Evolutionary conservation across 2,329 filamentous ascomycete species (phyloP), one percentile per base, ranked within the genome.

Genomic region (Sarocladiaceae sp.): DNA sequence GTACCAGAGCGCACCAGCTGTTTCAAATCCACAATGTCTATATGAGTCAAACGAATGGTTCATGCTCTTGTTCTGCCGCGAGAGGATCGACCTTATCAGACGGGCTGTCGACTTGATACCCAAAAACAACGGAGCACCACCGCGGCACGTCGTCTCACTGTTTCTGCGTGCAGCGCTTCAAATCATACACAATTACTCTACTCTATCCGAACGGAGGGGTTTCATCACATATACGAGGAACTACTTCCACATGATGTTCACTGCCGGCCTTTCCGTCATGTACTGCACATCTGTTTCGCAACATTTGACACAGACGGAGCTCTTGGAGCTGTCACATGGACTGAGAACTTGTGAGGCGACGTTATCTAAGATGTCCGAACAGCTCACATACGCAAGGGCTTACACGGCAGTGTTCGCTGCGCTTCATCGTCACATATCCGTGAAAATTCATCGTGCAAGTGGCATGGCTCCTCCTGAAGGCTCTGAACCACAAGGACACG

Each of bases 241-340:
- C 35, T 73, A 73, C 47, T 72, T 73, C 20, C 69, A 73, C 42
- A 63, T 66, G 37, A 62, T 72, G 3, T 72, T 72, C 37, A 67
- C 67, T 0, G 67, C 68, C 3, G 69, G 67, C 0, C 46, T 72
- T 0, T 63, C 58, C 4, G 54, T 66, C 1, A 60, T 67, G 45
- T 61, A 56, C 46, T 54, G 54, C 42, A 35, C 33, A 19, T 20
- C 16, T 10, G 11, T 35, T 11, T 35, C 11, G 18, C 33, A 12
- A 6, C 18, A 35, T 35, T 19, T 35, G 5, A 19, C 15, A 35
- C 33, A 18, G 4, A 19, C 33, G 5, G 33, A 35, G 16, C 18
- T 19, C 5, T 18, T 20, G 6, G 33, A 20, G 16, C 15, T 35
- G 5, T 35, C 18, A 4, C 33, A 35, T 6, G 33, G 33, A 6